Conservation (phyloP, 2,329 filamentous ascomycete species). For the Fusarium nelsonii region DNA sequence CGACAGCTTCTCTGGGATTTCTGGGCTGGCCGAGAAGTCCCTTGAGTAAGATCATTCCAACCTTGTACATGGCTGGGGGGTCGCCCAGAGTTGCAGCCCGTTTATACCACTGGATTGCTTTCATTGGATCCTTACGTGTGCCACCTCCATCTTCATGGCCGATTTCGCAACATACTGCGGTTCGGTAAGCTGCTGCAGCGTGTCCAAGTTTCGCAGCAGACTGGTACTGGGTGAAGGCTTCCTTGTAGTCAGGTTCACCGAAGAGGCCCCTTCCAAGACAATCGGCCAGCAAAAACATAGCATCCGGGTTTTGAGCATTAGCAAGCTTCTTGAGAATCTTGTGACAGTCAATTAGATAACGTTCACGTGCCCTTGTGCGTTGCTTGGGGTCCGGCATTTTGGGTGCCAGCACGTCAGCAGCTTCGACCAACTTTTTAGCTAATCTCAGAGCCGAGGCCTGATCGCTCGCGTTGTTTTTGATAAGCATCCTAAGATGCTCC, state of each 20-base stretch:
- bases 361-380: slow-evolving; percentile 81
- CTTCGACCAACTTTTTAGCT: slow-evolving; percentile 88
- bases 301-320: slow-evolving; percentile 78
- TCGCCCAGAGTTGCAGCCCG: slow-evolving; percentile 91
- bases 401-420: slow-evolving; percentile 78
- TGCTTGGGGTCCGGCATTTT: slow-evolving; percentile 75
- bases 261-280: slow-evolving; percentile 85
- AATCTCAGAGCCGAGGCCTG: slow-evolving; percentile 77
- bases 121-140: slow-evolving; percentile 88
- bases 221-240: slow-evolving; percentile 94
- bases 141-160: slow-evolving; percentile 94
- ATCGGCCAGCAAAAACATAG: slow-evolving; percentile 95
- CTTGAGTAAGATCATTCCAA: slow-evolving; percentile 95
- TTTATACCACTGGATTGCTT: slow-evolving; percentile 98
- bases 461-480: slow-evolving; percentile 79
- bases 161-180: slow-evolving; percentile 97
- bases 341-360: slow-evolving; percentile 85
- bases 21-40: slow-evolving; percentile 88
- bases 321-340: slow-evolving; percentile 93
- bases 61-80: slow-evolving; percentile 96
- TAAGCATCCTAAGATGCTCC: slow-evolving; percentile 76
- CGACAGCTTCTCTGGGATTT: slow-evolving; percentile 87
- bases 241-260: slow-evolving; percentile 86
- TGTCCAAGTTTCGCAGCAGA: slow-evolving; percentile 92
- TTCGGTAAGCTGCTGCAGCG: slow-evolving; percentile 88